These are phyloP conservation scores for Coemansia sp. DNA, from an alignment of 192 early-diverging fungal genomes.

Conservation along the genomic window DNA sequence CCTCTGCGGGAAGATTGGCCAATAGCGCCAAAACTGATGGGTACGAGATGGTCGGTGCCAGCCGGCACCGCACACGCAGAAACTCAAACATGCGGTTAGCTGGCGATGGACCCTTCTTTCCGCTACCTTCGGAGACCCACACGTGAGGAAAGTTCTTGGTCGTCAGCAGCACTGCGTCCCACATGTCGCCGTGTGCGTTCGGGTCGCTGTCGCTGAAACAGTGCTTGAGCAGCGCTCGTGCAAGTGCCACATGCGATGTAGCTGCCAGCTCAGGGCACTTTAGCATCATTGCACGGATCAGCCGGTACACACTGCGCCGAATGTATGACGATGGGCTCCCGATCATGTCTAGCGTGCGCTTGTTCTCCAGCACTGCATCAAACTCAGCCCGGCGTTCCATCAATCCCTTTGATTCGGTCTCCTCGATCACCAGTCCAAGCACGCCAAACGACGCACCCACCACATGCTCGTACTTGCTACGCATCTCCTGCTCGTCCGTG, in stretches of 20 bases:
- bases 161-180: conserved; percentile 81
- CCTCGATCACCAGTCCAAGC: conserved; percentile 32
- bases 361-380: conserved; percentile 23
- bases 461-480: conserved; percentile 43
- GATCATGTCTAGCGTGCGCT: conserved; percentile 17
- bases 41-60: conserved; percentile 66
- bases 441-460: conserved; percentile 45
- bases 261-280: conserved; percentile 48
- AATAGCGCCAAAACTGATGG: conserved; percentile 78
- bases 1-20: conserved; percentile 57
- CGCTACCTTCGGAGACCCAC: conserved; percentile 43
- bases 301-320: conserved; percentile 35
- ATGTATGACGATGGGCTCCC: conserved; percentile 30
- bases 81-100: conserved; percentile 68
- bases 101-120: conserved; percentile 47
- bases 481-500: conserved; percentile 35
- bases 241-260: conserved; percentile 50
- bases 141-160: conserved; percentile 69
- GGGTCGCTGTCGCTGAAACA: conserved; percentile 76
- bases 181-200: conserved; percentile 73
- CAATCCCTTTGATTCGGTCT: conserved; percentile 15
- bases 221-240: conserved; percentile 59
- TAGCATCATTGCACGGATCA: conserved; percentile 34
- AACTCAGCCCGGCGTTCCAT: conserved; percentile 36
- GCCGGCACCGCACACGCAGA: conserved; percentile 63